These are phyloP conservation scores for Macadamia tetraphylla DNA, from an alignment of 164 flowering plant genomes.

Conservation along the genomic window DNA sequence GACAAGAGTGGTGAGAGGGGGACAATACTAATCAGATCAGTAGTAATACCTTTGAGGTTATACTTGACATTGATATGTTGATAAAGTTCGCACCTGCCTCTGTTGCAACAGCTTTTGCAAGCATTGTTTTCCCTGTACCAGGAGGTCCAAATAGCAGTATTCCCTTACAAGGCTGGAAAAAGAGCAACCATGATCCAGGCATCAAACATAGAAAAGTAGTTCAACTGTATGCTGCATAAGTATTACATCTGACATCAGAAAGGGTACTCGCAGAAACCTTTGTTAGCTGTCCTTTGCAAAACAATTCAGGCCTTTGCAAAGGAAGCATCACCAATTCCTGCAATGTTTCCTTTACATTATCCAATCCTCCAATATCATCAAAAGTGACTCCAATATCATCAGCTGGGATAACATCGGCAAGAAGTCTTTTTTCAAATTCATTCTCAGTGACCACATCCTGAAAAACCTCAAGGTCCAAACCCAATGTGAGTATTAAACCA, in stretches of 20 bases:
- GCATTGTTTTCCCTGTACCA: constrained; percentile 98
- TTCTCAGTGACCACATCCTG: constrained; percentile 96
- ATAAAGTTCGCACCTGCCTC: constrained; percentile 97
- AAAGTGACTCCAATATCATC: constrained; percentile 90
- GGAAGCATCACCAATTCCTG: constrained; percentile 99
- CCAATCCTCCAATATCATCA: constrained; percentile 93
- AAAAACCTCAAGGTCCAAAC: constrained; percentile 10
- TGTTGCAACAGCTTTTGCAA: constrained; percentile 97
- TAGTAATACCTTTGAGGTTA: constrained; percentile 73
- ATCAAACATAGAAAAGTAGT: background rate
- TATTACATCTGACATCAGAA: constrained; percentile 1
- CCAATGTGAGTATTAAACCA: background rate
- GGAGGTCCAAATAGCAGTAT: constrained; percentile 96
- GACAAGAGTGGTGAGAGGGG: background rate
- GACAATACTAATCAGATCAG: background rate
- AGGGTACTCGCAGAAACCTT: constrained; percentile 43
- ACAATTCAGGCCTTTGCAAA: constrained; percentile 89
- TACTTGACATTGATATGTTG: constrained; percentile 95
- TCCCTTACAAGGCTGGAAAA: constrained; percentile 87
- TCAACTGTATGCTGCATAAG: background rate
- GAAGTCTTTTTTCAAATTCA: constrained; percentile 91
- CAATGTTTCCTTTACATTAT: constrained; percentile 86
- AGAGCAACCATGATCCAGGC: background rate
- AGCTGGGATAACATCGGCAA: constrained; percentile 91
- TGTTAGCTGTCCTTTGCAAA: constrained; percentile 85